phyloP scores from a whole-genome alignment of 768 basidiomycete genomes.

The Agaricus sinodeliciosus region DNA sequence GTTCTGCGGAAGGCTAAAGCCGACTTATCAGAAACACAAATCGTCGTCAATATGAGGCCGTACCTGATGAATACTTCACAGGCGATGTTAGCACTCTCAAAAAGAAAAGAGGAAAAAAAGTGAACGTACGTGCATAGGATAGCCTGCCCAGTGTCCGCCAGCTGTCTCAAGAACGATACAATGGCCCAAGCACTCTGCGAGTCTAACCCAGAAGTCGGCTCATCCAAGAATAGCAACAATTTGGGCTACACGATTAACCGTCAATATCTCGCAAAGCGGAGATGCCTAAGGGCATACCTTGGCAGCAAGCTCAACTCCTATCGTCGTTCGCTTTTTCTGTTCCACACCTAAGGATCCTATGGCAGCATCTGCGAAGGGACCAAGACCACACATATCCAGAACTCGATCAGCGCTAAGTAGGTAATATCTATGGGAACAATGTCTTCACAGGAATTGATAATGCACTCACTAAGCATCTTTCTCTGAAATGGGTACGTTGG shows the following conservation, averaged over 20 bases:
- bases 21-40: background rate
- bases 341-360: conserved; percentile 67
- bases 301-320: conserved; percentile 82
- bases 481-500: conserved; percentile 53
- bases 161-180: conserved; percentile 62
- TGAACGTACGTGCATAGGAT: conserved; percentile 80
- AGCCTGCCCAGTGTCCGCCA: conserved; percentile 78
- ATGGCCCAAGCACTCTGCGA: conserved; percentile 87
- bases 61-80: conserved; percentile 37
- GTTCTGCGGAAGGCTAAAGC: conserved; percentile 66
- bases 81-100: background rate
- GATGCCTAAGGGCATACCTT: conserved; percentile 43
- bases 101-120: background rate
- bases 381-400: conserved; percentile 62
- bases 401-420: conserved; percentile 33
- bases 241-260: conserved; percentile 41
- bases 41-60: background rate
- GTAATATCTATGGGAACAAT: conserved; percentile 10
- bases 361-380: conserved; percentile 53
- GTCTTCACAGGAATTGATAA: background rate
- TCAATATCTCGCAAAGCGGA: background rate
- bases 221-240: conserved; percentile 79
- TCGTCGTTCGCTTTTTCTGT: conserved; percentile 76
- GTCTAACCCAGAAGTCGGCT: conserved; percentile 85
- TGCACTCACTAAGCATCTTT: conserved; percentile 73